Base-by-base conservation (phyloP, 495 filamentous ascomycete species). In the Penicillium goetzii region DNA sequence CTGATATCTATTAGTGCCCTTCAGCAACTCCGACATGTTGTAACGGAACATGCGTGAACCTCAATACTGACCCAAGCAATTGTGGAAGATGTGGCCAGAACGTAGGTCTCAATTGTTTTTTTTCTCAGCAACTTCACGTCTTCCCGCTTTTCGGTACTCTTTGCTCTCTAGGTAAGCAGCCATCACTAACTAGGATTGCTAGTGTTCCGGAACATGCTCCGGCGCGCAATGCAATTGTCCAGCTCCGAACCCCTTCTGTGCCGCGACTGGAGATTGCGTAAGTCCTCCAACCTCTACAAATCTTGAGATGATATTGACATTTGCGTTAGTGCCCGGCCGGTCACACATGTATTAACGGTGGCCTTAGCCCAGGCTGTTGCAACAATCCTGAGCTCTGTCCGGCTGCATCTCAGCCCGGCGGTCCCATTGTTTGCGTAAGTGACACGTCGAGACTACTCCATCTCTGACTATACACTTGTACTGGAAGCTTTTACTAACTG, bases 371-470 rank as follows among this genome's bases (percentile, higher is more conserved):
- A 45, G 67, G 64, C 26, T 72, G 69, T 41, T 69, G 69, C 47
- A 52, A 64, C 14, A 32, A 23, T n/a, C 32, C 58, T 8, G 66
- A 69, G 23, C 45, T 47, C 15, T 69, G 69, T 47, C 63, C 64
- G 7, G 66, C 61, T 21, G 53, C 30, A 30, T 69, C 69, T 14
- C 59, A 60, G 19, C 41, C 62, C 30, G 38, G 11, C 14, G 69
- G 66, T 14, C n/a, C 55, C 43, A 56, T 54, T 19, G 67, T 69
- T 38, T 72, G 69, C 36, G 66, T 72, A 67, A 65, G 69, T 63
- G 10, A 40, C 34, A 11, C 23, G 9, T 10, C 40, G 19, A 25
- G 30, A 32, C 15, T 54, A 59, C 32, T 60, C 25, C 45, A 47
- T 30, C 1, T 23, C 2, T 2, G 41, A 23, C 47, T 2, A 15